These are phyloP conservation scores for Andrographis paniculata DNA, from an alignment of 305 asterid genomes.

Conservation along the genomic window DNA sequence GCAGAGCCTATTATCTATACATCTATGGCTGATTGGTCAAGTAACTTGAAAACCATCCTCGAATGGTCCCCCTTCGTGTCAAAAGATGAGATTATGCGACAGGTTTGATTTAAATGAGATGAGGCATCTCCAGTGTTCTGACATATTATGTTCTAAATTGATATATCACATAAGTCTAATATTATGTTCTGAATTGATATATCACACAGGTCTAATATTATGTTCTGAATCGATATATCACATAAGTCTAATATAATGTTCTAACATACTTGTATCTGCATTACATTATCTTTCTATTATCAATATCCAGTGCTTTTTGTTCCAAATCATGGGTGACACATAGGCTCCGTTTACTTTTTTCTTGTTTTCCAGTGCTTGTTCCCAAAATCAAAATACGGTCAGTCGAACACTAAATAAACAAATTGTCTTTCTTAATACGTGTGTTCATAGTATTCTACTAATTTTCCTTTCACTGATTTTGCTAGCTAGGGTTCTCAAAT, in stretches of 20 bases:
- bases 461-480: no score
- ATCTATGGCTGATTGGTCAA: slow-evolving; percentile 76
- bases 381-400: no score
- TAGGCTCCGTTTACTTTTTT: background rate
- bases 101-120: slow-evolving; percentile 38
- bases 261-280: background rate
- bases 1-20: slow-evolving; percentile 61
- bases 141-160: background rate
- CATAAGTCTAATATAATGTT: background rate
- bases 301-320: background rate
- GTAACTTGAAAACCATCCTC: slow-evolving; percentile 71
- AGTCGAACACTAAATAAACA: no score
- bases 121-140: background rate
- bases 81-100: slow-evolving; percentile 68
- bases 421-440: no score
- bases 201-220: no score
- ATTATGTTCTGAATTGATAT: background rate
- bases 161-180: background rate
- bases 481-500: no score
- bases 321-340: background rate
- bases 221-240: background rate
- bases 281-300: no score
- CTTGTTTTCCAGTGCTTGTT: no score
- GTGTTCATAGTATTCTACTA: no score
- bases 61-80: slow-evolving; percentile 90